Conservation (phyloP, 306 rosid species). For the Gastrolobium villosum region DNA sequence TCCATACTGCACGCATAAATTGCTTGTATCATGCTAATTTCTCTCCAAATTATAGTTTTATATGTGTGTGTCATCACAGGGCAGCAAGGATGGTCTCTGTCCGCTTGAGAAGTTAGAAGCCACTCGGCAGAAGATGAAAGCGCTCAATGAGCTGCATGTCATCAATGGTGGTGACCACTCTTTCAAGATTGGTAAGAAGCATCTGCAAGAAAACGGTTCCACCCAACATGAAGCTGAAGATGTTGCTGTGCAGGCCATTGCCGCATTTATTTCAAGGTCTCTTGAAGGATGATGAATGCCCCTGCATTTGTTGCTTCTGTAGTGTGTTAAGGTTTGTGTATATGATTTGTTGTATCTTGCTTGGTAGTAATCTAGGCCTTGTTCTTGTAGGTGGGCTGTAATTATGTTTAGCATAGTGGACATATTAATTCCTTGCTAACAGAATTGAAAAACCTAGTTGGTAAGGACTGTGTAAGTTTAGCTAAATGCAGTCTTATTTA, state of each 20-base stretch:
- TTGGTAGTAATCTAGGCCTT: slow-evolving; percentile 23
- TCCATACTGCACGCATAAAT: slow-evolving; percentile 21
- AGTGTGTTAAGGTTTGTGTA: slow-evolving; percentile 45
- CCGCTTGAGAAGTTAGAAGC: slow-evolving; percentile 80
- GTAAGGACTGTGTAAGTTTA: slow-evolving; percentile 34
- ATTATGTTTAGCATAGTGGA: neutral
- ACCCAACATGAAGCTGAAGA: slow-evolving; percentile 77
- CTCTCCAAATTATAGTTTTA: slow-evolving; percentile 25
- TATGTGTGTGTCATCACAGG: slow-evolving; percentile 54
- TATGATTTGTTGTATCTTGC: slow-evolving; percentile 31
- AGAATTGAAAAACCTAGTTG: slow-evolving; percentile 37
- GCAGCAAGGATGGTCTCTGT: slow-evolving; percentile 83
- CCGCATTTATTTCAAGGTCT: slow-evolving; percentile 61
- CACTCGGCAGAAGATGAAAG: slow-evolving; percentile 74
- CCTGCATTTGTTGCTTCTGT: slow-evolving; percentile 5
- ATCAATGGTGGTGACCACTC: slow-evolving; percentile 95
- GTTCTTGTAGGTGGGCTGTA: slow-evolving; percentile 20
- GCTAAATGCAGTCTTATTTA: slow-evolving; percentile 26
- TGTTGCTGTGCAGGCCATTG: slow-evolving; percentile 68
- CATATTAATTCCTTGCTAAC: neutral
- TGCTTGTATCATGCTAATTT: neutral
- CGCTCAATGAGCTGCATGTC: slow-evolving; percentile 68
- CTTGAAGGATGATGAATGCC: slow-evolving; percentile 51
- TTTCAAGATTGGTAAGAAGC: slow-evolving; percentile 89
- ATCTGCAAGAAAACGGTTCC: slow-evolving; percentile 69